Percentiles rank a stretch among this genome's conserved stretches.
These are phyloP conservation scores for Chytriomyces sp. DNA, from an alignment of 192 early-diverging fungal genomes.

Conservation along the genomic window DNA sequence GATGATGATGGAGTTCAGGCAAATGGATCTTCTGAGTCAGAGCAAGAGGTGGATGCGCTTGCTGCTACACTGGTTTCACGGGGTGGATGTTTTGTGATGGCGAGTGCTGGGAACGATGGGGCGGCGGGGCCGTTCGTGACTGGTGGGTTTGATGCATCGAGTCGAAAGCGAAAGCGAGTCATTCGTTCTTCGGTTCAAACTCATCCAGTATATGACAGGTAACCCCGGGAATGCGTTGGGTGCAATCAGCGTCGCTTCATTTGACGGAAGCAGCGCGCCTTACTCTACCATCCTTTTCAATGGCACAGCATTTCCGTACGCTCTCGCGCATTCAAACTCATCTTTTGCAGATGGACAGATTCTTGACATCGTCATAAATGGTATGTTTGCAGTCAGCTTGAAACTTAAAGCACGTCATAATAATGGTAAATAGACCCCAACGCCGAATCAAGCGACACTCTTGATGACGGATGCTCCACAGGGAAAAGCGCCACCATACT, in stretches of 20 bases:
- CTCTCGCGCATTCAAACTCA: not conserved
- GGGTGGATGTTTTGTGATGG: slow-evolving; percentile 54
- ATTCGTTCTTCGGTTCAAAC: no score
- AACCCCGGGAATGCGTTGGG: not conserved
- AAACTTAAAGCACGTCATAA: not conserved
- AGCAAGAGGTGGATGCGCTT: slow-evolving; percentile 62
- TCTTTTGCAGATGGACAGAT: not conserved
- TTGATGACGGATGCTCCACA: not conserved
- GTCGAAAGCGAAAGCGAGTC: no score
- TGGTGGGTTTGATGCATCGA: no score
- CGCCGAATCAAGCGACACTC: not conserved
- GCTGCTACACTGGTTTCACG: slow-evolving; percentile 55
- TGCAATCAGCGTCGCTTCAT: slow-evolving; percentile 31
- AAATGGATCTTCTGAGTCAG: no score
- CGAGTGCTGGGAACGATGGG: slow-evolving; percentile 80
- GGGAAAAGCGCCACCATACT: not conserved
- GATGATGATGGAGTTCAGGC: slow-evolving; percentile 20
- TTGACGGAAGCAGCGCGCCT: slow-evolving; percentile 24
- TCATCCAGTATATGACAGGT: no score
- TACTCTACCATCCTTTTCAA: slow-evolving; percentile 14
- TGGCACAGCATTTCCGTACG: slow-evolving; percentile 7
- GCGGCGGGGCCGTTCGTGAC: slow-evolving; percentile 55
- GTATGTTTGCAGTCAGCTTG: not conserved
- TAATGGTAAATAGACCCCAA: not conserved
- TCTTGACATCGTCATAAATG: slow-evolving; percentile 29